Evolutionary conservation across 495 filamentous ascomycete genomes (phyloP).

Genomic region (Lasiosphaeriaceae sp.): DNA sequence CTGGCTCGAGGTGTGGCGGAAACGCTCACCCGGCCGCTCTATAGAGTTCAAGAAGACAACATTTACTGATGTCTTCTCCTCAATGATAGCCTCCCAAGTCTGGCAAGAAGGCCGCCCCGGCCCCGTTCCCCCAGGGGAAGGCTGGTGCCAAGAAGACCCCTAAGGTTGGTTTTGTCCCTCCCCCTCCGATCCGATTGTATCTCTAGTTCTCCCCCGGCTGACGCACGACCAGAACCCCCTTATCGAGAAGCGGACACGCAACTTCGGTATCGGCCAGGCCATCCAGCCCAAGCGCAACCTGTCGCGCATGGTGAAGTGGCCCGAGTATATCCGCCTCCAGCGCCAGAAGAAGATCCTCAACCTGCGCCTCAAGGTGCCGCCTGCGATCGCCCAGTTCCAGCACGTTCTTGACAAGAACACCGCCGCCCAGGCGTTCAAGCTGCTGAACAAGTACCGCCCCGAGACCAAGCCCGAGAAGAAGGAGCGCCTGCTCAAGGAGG

Average conservation of each 20-base stretch:
- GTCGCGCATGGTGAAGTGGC: constrained; percentile 99
- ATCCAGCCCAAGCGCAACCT: constrained; percentile 97
- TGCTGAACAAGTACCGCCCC: constrained; percentile 99
- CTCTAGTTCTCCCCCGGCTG: constrained; percentile 23
- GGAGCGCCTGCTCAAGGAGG: constrained; percentile 97
- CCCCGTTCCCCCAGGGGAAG: constrained; percentile 92
- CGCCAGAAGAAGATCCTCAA: constrained; percentile 99
- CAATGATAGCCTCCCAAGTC: constrained; percentile 99
- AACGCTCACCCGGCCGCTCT: constrained; percentile 65
- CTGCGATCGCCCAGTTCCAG: constrained; percentile 96
- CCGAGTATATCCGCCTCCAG: constrained; percentile 96
- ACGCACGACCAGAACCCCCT: constrained; percentile 81
- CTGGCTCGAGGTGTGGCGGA: constrained; percentile 49
- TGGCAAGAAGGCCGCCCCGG: constrained; percentile 92
- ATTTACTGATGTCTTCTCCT: constrained; percentile 97
- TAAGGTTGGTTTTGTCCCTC: constrained; percentile 67
- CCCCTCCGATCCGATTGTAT: not conserved
- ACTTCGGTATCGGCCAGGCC: constrained; percentile 99
- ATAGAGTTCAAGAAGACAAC: constrained; percentile 90
- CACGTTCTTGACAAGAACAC: constrained; percentile 97
- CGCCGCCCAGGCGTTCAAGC: constrained; percentile 92
- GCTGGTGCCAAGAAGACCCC: constrained; percentile 91
- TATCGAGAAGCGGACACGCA: constrained; percentile 93
- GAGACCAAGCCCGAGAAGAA: constrained; percentile 99
- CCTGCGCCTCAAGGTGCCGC: constrained; percentile 97